A percentile compares a stretch with the other conserved stretches of the same genome.
Evolutionary conservation across 768 basidiomycete genomes (phyloP).

Genomic region (Hygrocybe punicea): DNA sequence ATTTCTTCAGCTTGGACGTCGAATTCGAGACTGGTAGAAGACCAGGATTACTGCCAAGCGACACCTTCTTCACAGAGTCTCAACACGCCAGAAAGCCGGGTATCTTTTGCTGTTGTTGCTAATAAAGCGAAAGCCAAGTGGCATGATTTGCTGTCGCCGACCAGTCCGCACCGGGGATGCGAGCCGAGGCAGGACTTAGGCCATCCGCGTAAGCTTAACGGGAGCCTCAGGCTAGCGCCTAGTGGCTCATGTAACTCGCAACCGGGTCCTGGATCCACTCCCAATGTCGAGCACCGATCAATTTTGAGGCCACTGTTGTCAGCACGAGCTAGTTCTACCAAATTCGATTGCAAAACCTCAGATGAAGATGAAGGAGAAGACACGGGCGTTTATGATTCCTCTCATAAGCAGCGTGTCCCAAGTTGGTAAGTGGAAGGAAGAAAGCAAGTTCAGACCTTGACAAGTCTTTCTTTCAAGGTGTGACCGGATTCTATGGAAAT

Average conservation of each 20-base stretch:
- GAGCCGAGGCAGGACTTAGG: constrained; percentile 16
- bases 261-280: constrained; percentile 2
- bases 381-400: constrained; percentile 75
- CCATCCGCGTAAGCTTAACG: neutral
- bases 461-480: constrained; percentile 49
- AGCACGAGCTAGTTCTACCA: constrained; percentile 32
- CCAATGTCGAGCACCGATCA: neutral
- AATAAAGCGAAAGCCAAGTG: constrained; percentile 57
- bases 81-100: constrained; percentile 35
- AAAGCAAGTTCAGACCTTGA: neutral
- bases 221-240: too few relatives aligned
- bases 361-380: constrained; percentile 39
- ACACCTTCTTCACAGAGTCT: constrained; percentile 28
- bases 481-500: constrained; percentile 81
- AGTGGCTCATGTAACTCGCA: too few relatives aligned
- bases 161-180: constrained; percentile 31
- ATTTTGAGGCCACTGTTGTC: neutral
- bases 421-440: constrained; percentile 56
- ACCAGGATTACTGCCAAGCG: constrained; percentile 40
- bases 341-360: constrained; percentile 23
- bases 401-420: constrained; percentile 76
- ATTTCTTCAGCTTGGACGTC: constrained; percentile 52
- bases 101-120: constrained; percentile 41
- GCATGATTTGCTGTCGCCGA: constrained; percentile 44
- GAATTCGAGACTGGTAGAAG: constrained; percentile 38